Conservation (phyloP, 1,284 basidiomycete species). For the Lignosus rhinocerotis region DNA sequence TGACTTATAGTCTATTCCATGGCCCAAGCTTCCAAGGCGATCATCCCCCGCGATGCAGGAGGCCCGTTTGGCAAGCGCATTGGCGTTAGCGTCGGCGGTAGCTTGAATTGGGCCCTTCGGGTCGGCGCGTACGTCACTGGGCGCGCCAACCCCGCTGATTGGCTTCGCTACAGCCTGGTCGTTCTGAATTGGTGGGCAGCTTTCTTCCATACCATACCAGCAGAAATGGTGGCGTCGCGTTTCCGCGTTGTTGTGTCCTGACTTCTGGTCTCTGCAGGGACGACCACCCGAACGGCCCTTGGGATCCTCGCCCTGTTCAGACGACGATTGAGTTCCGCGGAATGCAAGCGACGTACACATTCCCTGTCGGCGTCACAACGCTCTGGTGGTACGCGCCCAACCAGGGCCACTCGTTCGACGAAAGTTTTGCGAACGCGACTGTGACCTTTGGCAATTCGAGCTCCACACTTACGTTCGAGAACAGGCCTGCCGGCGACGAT, state of each 20-base stretch:
- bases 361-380: conserved; percentile 61
- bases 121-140: conserved; percentile 67
- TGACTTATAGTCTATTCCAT: conserved; percentile 60
- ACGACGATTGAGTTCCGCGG: conserved; percentile 74
- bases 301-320: conserved; percentile 61
- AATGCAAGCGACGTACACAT: conserved; percentile 59
- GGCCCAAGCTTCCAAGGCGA: conserved; percentile 73
- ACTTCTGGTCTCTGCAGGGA: conserved; percentile 38
- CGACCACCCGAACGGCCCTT: conserved; percentile 49
- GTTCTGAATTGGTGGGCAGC: conserved; percentile 55
- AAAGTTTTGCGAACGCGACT: conserved; percentile 11
- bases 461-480: conserved; percentile 3
- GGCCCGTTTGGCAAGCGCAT: conserved; percentile 72
- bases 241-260: neutral
- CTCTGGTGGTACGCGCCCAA: conserved; percentile 46
- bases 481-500: neutral
- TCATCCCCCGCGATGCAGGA: conserved; percentile 64
- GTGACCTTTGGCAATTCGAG: neutral
- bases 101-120: conserved; percentile 55
- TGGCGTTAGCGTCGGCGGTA: conserved; percentile 59
- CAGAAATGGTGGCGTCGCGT: neutral
- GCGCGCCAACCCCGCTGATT: conserved; percentile 55
- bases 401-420: conserved; percentile 18
- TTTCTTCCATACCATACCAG: conserved; percentile 4
- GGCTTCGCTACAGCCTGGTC: conserved; percentile 66